Conservation (phyloP, 108 stramenopile genomes). For the Skeletonema menzelii region DNA sequence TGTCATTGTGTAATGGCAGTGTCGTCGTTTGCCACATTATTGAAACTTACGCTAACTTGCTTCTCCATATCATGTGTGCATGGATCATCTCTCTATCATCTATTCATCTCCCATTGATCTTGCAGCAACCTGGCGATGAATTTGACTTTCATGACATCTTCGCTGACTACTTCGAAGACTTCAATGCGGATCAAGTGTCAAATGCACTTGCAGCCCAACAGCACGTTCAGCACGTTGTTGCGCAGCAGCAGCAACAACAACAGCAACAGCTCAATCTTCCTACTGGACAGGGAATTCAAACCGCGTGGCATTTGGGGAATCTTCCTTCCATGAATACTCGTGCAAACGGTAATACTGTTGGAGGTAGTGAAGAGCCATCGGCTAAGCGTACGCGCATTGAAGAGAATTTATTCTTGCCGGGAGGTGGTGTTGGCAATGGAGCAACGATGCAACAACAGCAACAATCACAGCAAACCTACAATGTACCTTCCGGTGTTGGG, state of each 20-base stretch:
- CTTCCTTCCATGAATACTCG: constrained; percentile 11
- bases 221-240: constrained; percentile 20
- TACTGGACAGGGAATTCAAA: constrained; percentile 41
- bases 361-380: constrained; percentile 7
- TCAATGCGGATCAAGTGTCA: constrained; percentile 1
- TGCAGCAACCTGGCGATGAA: constrained; percentile 20
- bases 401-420: constrained; percentile 6
- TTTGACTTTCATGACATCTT: constrained; percentile 48
- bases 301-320: constrained; percentile 40
- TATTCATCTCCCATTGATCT: no score
- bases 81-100: background rate
- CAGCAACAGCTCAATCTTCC: constrained; percentile 22
- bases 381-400: constrained; percentile 2
- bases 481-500: constrained; percentile 15
- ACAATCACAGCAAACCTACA: constrained; percentile 18
- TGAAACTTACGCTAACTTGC: background rate
- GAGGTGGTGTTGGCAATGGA: background rate
- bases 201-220: constrained; percentile 22
- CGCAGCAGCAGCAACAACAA: background rate
- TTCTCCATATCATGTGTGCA: background rate
- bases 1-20: background rate
- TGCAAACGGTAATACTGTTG: background rate
- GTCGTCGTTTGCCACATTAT: background rate
- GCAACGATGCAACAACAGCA: background rate
- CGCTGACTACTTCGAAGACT: constrained; percentile 52